Evolutionary conservation across 2,329 filamentous ascomycete genomes (phyloP), one percentile per base, ranked within the genome.

Genomic region (Fusarium circinatum): DNA sequence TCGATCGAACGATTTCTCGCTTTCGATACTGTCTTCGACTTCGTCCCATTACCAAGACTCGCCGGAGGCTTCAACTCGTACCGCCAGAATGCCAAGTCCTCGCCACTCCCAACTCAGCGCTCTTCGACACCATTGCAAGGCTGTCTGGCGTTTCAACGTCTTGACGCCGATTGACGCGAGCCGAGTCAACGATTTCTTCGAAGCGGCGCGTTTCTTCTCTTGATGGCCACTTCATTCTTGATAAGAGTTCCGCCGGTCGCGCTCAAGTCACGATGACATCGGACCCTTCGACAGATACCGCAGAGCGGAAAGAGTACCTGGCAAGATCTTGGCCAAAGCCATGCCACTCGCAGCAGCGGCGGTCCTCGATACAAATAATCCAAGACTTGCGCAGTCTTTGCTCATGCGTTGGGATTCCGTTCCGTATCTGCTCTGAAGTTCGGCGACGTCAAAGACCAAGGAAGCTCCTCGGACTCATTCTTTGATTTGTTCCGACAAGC

Each of bases 391-490:
- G 14, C 49, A 22, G 49, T 14, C 17, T 10, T 24, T 34, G 22
- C 0, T 51, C 22, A 1, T 6, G 2, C 1, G 22, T 18, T 10
- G 15, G 22, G 5, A 3, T 32, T 14, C 15, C 11, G 17, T 24
- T 34, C 12, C 12, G 30, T 51, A 34, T 6, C n/a, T 24, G 11
- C 17, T 9, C 8, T 14, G 8, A 20, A 34, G 30, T 10, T 1
- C 8, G n/a, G 3, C n/a, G 4, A 14, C 15, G n/a, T 24, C 48
- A 8, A 6, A 20, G 17, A 24, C 30, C 12, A 20, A 8, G 8
- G 22, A 34, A 24, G 15, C 12, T 34, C 11, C 30, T 34, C 4
- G 3, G n/a, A 24, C 17, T 8, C 30, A 1, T 51, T 51, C 12
- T 51, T 51, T 24, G 48, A 4, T 11, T 6, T 8, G 17, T 24